A percentile compares a stretch with the other conserved stretches of the same genome.
These are phyloP conservation scores for Nepenthes gracilis DNA, from an alignment of 148 eudicot genomes.

Conservation along the genomic window DNA sequence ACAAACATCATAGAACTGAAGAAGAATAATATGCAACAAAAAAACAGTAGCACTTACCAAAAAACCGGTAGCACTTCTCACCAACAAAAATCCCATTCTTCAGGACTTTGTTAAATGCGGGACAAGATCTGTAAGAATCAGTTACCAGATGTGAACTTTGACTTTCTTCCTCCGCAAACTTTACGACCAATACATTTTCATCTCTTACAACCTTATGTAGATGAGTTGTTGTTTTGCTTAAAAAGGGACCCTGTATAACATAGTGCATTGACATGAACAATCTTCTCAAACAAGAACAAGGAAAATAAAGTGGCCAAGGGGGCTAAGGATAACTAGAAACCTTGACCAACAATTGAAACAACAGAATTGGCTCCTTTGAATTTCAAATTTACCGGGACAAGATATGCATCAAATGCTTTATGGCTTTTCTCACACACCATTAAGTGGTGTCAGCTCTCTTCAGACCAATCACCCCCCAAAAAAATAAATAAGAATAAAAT, in stretches of 20 bases:
- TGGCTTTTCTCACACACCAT: no score
- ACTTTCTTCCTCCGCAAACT: conserved; percentile 28
- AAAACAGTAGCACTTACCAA: conserved; percentile 29
- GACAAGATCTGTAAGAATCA: conserved; percentile 6
- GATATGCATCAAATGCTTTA: no score
- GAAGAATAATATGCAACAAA: neutral
- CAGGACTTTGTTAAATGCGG: conserved; percentile 18
- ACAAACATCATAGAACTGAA: neutral
- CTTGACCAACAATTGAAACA: no score
- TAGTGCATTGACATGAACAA: neutral
- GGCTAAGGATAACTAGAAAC: no score
- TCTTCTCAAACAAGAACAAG: neutral
- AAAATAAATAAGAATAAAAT: no score
- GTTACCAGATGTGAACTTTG: conserved; percentile 1
- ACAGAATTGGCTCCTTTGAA: no score
- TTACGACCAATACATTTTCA: conserved; percentile 56
- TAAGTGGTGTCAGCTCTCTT: no score
- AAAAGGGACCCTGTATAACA: conserved; percentile 44
- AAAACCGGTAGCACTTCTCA: conserved; percentile 41
- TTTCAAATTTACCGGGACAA: no score
- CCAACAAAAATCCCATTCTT: conserved; percentile 60
- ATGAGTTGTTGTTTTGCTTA: conserved; percentile 43
- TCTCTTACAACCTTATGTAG: conserved; percentile 62
- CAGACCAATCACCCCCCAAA: no score
- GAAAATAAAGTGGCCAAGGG: neutral